phyloP scores from a whole-genome alignment of 768 basidiomycete species.

The Suillus alpinus region DNA sequence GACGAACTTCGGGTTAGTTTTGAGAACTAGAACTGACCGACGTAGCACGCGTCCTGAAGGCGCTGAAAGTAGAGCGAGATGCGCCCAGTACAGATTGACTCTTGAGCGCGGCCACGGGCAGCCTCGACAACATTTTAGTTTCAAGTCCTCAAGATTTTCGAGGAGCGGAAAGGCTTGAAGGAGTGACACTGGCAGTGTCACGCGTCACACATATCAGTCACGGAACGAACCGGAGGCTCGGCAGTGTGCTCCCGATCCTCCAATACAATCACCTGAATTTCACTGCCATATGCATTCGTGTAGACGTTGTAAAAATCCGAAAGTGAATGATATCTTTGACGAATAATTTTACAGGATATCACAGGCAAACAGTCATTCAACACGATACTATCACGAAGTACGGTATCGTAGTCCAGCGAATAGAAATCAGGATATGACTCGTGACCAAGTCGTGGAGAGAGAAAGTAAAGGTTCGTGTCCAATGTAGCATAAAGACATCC shows the following conservation, averaged over 20 bases:
- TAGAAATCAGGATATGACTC: neutral
- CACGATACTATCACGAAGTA: neutral
- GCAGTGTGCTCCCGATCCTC: slow-evolving; percentile 14
- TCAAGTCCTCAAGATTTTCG: slow-evolving; percentile 38
- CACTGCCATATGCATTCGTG: too few species aligned
- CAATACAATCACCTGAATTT: slow-evolving; percentile 1
- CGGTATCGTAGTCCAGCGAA: neutral
- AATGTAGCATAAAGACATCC: slow-evolving; percentile 3
- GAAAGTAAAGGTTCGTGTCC: slow-evolving; percentile 9
- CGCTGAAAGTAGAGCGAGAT: slow-evolving; percentile 41
- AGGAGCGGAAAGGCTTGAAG: slow-evolving; percentile 30
- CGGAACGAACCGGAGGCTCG: slow-evolving; percentile 50
- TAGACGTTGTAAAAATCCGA: too few species aligned
- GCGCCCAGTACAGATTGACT: slow-evolving; percentile 48
- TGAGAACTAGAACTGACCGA: slow-evolving; percentile 40
- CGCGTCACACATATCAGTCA: slow-evolving; percentile 38
- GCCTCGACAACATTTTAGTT: slow-evolving; percentile 79
- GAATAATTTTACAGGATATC: slow-evolving; percentile 25
- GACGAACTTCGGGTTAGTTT: slow-evolving; percentile 15
- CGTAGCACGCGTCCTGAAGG: slow-evolving; percentile 43
- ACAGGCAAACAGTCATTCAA: slow-evolving; percentile 4
- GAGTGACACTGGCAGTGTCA: slow-evolving; percentile 38
- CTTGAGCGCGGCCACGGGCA: slow-evolving; percentile 71
- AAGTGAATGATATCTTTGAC: slow-evolving; percentile 3
- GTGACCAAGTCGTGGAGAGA: neutral